Evolutionary conservation across 169 alveolate species (phyloP), one percentile per base, ranked within the genome.

Genomic region (Eimeria sp.): DNA sequence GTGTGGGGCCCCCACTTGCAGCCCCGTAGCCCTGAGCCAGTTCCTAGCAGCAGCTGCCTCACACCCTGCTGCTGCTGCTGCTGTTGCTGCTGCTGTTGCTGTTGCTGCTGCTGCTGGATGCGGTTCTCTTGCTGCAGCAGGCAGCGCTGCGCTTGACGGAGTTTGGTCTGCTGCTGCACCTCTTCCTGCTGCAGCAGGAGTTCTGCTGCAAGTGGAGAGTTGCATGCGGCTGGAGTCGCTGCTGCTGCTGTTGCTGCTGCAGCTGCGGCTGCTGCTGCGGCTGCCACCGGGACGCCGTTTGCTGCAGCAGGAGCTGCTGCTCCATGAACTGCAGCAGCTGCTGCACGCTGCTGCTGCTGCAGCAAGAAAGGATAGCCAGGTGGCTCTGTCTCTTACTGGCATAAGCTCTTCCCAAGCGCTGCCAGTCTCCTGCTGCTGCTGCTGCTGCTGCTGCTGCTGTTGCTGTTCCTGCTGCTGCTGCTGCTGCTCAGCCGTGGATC

Each of bases 1-100:
- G 77, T 83, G 90, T 27, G 76, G 76, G 18, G 90, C 90, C 52
- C 76, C 76, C 77, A 83, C 76, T n/a, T 52, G 90, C 46, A 83
- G 18, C 76, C 90, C 90, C 33, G 76, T 30, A 33, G 90, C 90
- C 52, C 54, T 52, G 16, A 58, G 30, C 49, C 76, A 83, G n/a
- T 23, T 18, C 90, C 18, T 4, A 14, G 68, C 58, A 56, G 40
- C 90, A 54, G 76, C 90, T 56, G 72, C 77, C 11, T 30, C 90
- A 40, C 58, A 49, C 6, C 49, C 46, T 74, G 85, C 85, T 74
- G 85, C 85, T 74, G 85, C 85, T 43, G 85, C 85, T 74, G 85
- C 85, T 66, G 43, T 16, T 74, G 85, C 85, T 74, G 85, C 85
- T 74, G 58, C 85, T 74, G 85, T 23, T 77, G 64, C 87, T 77